These are phyloP conservation scores for Sequoiadendron giganteum DNA, from an alignment of 75 land plant species.

Conservation along the genomic window DNA sequence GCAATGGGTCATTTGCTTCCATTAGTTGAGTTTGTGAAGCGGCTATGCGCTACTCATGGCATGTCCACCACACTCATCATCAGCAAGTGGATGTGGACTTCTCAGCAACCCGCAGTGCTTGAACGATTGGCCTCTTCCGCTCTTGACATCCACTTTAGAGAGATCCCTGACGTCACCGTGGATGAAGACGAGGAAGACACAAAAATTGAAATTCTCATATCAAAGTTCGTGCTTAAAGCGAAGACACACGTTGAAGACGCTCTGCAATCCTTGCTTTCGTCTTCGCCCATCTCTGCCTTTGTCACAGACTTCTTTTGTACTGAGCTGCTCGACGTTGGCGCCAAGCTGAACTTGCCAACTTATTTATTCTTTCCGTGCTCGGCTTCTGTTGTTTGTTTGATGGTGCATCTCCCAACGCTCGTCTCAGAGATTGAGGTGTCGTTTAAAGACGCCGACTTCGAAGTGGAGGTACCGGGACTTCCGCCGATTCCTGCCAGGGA, in stretches of 20 bases:
- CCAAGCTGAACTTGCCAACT: neutral
- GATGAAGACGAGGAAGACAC: neutral
- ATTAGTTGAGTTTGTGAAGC: too few relatives aligned
- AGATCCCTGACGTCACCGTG: neutral
- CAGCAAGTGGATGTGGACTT: neutral
- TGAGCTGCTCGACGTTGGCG: neutral
- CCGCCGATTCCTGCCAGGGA: neutral
- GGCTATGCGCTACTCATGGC: too few relatives aligned
- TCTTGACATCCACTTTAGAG: neutral
- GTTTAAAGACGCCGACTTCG: neutral
- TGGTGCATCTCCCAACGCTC: neutral
- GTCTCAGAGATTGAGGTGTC: neutral
- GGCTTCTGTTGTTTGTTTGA: neutral
- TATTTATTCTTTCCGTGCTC: neutral
- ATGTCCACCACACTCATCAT: too few relatives aligned
- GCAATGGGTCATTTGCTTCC: slow-evolving; percentile 1
- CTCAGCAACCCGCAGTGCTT: neutral
- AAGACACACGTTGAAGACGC: too few relatives aligned
- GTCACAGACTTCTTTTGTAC: neutral
- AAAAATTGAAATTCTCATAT: neutral
- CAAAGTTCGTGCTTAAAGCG: neutral
- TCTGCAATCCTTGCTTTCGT: too few relatives aligned
- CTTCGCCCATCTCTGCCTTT: neutral
- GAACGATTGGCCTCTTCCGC: too few relatives aligned
- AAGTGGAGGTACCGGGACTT: too few relatives aligned